These are phyloP conservation scores for Clathrospora elynae DNA, from an alignment of 2,329 filamentous ascomycete species.

Conservation along the genomic window DNA sequence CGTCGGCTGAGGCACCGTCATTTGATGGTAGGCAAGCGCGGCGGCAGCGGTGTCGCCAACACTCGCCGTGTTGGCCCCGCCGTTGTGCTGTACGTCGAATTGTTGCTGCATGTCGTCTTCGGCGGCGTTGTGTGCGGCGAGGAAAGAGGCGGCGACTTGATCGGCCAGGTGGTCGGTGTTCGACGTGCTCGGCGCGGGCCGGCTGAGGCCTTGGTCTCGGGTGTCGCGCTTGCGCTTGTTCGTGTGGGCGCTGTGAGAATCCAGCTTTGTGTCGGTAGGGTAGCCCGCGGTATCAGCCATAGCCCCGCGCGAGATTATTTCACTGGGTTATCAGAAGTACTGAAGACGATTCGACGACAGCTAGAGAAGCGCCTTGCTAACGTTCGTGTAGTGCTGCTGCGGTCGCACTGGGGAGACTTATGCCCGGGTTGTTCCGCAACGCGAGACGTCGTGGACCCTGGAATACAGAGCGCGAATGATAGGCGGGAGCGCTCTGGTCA, in stretches of 20 bases:
- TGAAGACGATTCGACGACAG: too few relatives aligned
- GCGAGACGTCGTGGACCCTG: not conserved
- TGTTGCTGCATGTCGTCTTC: slow-evolving; percentile 52
- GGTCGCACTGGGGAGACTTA: too few relatives aligned
- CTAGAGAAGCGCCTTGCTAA: too few relatives aligned
- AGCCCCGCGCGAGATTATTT: not conserved
- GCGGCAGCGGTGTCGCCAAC: slow-evolving; percentile 66
- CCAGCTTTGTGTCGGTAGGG: slow-evolving; percentile 44
- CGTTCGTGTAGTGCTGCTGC: too few relatives aligned
- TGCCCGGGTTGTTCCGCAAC: too few relatives aligned
- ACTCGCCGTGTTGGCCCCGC: slow-evolving; percentile 55
- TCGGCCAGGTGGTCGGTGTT: slow-evolving; percentile 46
- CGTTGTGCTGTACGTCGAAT: slow-evolving; percentile 58
- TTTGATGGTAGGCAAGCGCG: slow-evolving; percentile 58
- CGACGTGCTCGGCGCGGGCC: slow-evolving; percentile 44
- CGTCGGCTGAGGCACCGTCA: slow-evolving; percentile 62
- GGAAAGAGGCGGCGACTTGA: slow-evolving; percentile 47
- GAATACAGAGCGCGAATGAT: not conserved
- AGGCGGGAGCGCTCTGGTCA: not conserved
- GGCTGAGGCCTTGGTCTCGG: slow-evolving; percentile 49
- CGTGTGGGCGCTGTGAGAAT: slow-evolving; percentile 36
- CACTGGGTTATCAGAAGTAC: slow-evolving; percentile 4
- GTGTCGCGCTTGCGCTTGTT: slow-evolving; percentile 56
- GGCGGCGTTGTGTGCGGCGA: slow-evolving; percentile 49
- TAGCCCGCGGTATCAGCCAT: slow-evolving; percentile 50